A percentile compares a stretch with the other conserved stretches of the same genome.
phyloP scores from a whole-genome alignment of 2,329 filamentous ascomycete species.

The Eutypella sp. region DNA sequence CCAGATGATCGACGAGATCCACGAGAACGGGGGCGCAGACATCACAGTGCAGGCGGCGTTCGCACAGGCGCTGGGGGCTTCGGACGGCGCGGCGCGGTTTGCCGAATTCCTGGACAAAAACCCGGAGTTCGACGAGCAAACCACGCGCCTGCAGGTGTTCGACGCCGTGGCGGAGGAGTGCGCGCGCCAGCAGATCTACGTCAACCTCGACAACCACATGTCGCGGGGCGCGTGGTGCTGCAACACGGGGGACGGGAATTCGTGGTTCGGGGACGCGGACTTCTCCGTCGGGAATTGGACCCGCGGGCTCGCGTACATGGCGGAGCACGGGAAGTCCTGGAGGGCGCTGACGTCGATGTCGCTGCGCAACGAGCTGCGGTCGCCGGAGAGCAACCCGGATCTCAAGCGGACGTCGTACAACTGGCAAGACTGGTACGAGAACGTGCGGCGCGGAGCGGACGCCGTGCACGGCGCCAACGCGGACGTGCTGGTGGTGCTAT shows the following conservation, averaged over 20 bases:
- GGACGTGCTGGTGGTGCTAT: constrained; percentile 52
- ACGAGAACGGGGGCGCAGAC: constrained; percentile 42
- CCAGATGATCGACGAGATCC: constrained; percentile 58
- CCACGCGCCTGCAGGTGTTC: constrained; percentile 46
- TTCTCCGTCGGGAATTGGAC: constrained; percentile 57
- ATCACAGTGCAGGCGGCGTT: constrained; percentile 42
- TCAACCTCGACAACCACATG: constrained; percentile 59
- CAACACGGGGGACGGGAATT: constrained; percentile 47
- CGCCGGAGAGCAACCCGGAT: constrained; percentile 32
- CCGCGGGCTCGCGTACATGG: constrained; percentile 56
- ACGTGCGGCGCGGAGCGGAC: constrained; percentile 41
- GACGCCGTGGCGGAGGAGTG: constrained; percentile 58
- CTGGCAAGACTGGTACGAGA: constrained; percentile 52
- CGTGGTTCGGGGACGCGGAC: constrained; percentile 57
- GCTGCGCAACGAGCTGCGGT: constrained; percentile 50
- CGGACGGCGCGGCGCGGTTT: constrained; percentile 48
- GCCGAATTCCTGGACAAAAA: constrained; percentile 51
- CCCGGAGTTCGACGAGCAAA: constrained; percentile 47
- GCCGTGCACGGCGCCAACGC: constrained; percentile 48
- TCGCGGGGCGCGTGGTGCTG: constrained; percentile 57
- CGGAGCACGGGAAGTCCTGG: constrained; percentile 48
- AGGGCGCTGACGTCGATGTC: constrained; percentile 43
- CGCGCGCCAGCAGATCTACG: constrained; percentile 48
- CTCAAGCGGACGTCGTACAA: constrained; percentile 40
- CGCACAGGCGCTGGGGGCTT: constrained; percentile 39